Base-by-base conservation (phyloP, 2,329 filamentous ascomycete genomes). In the Metarhizium sp. region DNA sequence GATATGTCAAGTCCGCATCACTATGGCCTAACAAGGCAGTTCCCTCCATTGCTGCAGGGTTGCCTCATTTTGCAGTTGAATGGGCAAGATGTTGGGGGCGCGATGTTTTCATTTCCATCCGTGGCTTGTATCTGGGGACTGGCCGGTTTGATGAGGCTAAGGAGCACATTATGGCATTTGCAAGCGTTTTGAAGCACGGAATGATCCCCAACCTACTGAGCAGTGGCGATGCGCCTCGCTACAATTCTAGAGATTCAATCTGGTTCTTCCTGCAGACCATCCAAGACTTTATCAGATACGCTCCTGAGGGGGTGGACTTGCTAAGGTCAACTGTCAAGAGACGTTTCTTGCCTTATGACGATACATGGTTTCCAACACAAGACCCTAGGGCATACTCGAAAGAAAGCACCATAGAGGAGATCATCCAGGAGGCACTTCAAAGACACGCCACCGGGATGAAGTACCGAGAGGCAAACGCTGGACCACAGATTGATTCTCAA, bases 251-350 rank as follows among this genome's bases (percentile, higher is more conserved):
- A 58, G 94, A 99, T 71, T 96, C 94, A 0, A 84, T 96, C 46
- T 99, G 94, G 94, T 99, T 97, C 78, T 96, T 95, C 76, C 73
- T 99, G 52, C 94, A 99, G 69, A 88, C 88, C 60, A 92, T 97
- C 51, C 94, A 99, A 66, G 94, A 99, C 66, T 99, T 95, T 68
- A 85, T 83, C 49, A 84, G 83, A 52, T 85, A 94, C 63, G 90
- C 84, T 0, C 92, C 94, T 0, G 78, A 92, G 56, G 94, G 94
- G 2, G 64, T 84, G 18, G 74, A 79, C 0, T 74, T 99, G 34
- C 75, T 99, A 18, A 80, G 90, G 56, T 86, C 88, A 62, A 87
- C 85, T 62, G 86, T 95, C 43, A 83, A 85, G 63, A 82, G 94
- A 42, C 85, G 94, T 4, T 99, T 99, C 75, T 71, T 96, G 55